Conservation (phyloP, 1,284 basidiomycete species). For the Neolentinus lepideus region DNA sequence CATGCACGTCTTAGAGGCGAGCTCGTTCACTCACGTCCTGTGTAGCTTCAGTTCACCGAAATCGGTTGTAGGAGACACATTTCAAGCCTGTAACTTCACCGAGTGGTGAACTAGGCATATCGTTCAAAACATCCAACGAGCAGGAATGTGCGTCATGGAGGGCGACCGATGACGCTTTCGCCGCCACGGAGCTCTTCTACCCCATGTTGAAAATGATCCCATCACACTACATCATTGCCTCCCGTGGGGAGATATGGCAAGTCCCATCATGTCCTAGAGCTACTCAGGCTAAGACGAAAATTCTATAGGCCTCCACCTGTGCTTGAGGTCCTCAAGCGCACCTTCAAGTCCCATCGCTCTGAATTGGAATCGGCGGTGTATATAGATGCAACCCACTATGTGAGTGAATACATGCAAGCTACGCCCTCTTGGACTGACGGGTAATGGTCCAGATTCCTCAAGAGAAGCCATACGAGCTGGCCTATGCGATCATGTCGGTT, state of each 20-base stretch:
- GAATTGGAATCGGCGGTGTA: neutral
- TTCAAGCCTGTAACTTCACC: neutral
- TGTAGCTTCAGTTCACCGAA: constrained; percentile 1
- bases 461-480: neutral
- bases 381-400: neutral
- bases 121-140: constrained; percentile 13
- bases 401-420: neutral
- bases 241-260: constrained; percentile 10
- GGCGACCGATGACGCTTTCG: constrained; percentile 9
- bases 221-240: constrained; percentile 10
- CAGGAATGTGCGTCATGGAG: constrained; percentile 12
- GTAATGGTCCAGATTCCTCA: neutral
- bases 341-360: neutral
- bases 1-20: constrained; percentile 7
- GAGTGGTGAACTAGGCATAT: constrained; percentile 6
- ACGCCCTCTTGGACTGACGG: neutral
- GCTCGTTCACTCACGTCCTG: neutral
- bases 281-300: neutral
- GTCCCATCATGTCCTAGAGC: neutral
- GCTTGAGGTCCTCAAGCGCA: neutral
- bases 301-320: neutral
- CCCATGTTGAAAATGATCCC: constrained; percentile 10
- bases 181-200: constrained; percentile 6
- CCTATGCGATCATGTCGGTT: neutral
- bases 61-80: constrained; percentile 10